Evolutionary conservation across 164 flowering plant genomes (phyloP).

Genomic region (Vitis riparia): DNA sequence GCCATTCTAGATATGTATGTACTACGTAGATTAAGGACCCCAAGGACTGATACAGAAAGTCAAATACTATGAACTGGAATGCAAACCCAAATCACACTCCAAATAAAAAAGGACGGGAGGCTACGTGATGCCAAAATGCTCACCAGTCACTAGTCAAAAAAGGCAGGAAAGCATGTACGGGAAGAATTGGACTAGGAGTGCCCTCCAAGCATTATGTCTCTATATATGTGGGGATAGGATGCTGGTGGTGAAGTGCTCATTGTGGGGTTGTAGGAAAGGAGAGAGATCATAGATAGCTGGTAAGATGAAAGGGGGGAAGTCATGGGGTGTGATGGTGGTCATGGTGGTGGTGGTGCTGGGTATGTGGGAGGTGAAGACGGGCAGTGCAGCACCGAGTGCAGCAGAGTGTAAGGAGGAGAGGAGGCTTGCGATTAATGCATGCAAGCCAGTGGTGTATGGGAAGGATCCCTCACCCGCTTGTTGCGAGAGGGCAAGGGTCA

Average conservation of each 20-base stretch:
- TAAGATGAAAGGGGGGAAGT: background rate
- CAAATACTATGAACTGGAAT: too few species aligned
- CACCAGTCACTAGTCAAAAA: too few species aligned
- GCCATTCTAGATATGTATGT: too few species aligned
- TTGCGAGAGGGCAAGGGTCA: slow-evolving; percentile 26
- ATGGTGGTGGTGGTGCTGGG: slow-evolving; percentile 1
- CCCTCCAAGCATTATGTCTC: too few species aligned
- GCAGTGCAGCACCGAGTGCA: slow-evolving; percentile 3
- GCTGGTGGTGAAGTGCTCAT: too few species aligned
- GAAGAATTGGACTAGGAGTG: too few species aligned
- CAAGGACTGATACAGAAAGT: too few species aligned
- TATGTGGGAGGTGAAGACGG: slow-evolving; percentile 14
- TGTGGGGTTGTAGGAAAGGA: background rate
- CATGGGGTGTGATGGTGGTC: background rate
- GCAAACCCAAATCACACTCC: too few species aligned
- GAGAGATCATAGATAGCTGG: slow-evolving; percentile 31
- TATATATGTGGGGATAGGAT: slow-evolving; percentile 9
- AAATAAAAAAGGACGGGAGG: too few species aligned
- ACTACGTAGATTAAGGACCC: too few species aligned
- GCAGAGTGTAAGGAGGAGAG: slow-evolving; percentile 26
- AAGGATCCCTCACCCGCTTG: slow-evolving; percentile 25
- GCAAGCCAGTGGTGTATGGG: slow-evolving; percentile 25
- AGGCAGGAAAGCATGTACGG: too few species aligned
- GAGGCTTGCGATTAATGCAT: slow-evolving; percentile 8
- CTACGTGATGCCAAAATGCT: background rate